A percentile compares a stretch with the other conserved stretches of the same genome.
phyloP scores from a whole-genome alignment of 306 rosid species.

The Pueraria montana region DNA sequence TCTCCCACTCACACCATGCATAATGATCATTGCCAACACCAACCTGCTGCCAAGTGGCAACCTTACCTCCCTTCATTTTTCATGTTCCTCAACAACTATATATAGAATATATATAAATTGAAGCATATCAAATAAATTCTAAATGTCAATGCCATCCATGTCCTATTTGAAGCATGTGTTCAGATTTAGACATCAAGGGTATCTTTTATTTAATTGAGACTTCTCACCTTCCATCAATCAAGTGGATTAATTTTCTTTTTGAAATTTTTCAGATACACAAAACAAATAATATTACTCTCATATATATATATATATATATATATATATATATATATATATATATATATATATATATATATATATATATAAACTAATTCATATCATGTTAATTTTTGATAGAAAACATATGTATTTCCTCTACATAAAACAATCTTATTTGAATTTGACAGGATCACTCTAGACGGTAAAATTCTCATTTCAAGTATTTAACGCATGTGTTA shows the following conservation, averaged over 20 bases:
- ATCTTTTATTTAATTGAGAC: constrained; percentile 7
- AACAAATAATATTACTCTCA: background rate
- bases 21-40: constrained; percentile 54
- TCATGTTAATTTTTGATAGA: too few species aligned
- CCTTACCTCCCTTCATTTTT: constrained; percentile 35
- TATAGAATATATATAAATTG: background rate
- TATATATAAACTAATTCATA: too few species aligned
- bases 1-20: constrained; percentile 49
- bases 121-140: constrained; percentile 26
- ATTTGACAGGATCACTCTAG: too few species aligned
- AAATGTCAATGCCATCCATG: background rate
- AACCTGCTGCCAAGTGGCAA: constrained; percentile 45
- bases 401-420: too few species aligned
- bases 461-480: too few species aligned
- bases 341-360: too few species aligned
- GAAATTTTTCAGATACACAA: background rate
- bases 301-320: too few species aligned
- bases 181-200: constrained; percentile 14
- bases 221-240: constrained; percentile 35
- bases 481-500: too few species aligned
- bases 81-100: constrained; percentile 40
- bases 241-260: background rate
- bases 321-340: too few species aligned
- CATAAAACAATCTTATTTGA: too few species aligned
- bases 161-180: background rate